Conservation (phyloP, 306 rosid species). For the Trifolium fragiferum region DNA sequence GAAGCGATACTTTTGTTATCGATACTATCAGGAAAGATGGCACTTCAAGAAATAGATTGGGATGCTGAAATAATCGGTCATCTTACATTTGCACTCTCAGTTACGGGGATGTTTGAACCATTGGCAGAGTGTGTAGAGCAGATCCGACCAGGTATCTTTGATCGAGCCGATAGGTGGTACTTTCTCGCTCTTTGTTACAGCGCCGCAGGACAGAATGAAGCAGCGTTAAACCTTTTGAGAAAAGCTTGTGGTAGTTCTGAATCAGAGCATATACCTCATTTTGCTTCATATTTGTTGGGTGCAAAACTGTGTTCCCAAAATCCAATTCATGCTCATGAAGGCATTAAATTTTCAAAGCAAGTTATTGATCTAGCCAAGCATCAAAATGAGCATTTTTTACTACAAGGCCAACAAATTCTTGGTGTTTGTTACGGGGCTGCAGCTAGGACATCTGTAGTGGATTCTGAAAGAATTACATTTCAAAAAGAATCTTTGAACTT, state of each 20-base stretch:
- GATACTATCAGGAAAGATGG: conserved; percentile 67
- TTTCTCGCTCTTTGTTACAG: conserved; percentile 89
- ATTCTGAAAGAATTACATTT: conserved; percentile 68
- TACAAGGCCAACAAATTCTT: conserved; percentile 65
- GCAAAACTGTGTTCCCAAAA: conserved; percentile 75
- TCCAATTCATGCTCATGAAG: conserved; percentile 60
- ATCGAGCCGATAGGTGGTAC: conserved; percentile 83
- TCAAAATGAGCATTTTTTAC: conserved; percentile 60
- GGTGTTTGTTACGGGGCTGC: conserved; percentile 80
- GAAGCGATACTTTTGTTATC: conserved; percentile 79
- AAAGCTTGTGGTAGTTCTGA: conserved; percentile 82
- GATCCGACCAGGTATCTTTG: conserved; percentile 72
- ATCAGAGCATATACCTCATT: conserved; percentile 59
- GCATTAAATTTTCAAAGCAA: conserved; percentile 58
- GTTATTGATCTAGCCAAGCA: conserved; percentile 56
- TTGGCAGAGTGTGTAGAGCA: conserved; percentile 79
- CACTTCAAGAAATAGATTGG: conserved; percentile 68
- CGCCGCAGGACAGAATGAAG: conserved; percentile 72
- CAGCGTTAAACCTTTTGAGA: conserved; percentile 74
- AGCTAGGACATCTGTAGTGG: conserved; percentile 75
- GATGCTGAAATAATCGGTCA: conserved; percentile 80
- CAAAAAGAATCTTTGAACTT: conserved; percentile 74
- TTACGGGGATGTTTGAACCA: conserved; percentile 66
- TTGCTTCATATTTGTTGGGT: conserved; percentile 72
- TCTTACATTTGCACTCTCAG: conserved; percentile 81